A percentile compares a stretch with the other conserved stretches of the same genome.
Conservation (phyloP, 1,139 yeast genomes). For the Ogataea hybrid region DNA sequence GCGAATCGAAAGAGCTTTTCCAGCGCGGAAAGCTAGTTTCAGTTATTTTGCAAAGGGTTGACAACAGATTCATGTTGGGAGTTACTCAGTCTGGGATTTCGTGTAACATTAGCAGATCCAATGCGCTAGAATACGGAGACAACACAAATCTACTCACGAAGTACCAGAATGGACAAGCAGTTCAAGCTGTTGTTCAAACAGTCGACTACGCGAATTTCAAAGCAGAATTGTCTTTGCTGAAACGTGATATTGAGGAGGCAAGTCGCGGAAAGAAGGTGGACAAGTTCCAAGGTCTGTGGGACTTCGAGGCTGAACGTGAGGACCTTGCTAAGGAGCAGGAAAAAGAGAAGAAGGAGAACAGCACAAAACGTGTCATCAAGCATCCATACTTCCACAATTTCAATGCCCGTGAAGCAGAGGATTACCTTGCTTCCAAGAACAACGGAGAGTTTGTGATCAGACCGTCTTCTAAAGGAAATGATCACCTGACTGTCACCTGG, state of each 20-base stretch:
- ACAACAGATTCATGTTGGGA: conserved; percentile 52
- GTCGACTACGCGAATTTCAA: conserved; percentile 71
- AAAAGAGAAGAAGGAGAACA: conserved; percentile 49
- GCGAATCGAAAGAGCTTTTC: conserved; percentile 73
- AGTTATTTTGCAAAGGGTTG: conserved; percentile 61
- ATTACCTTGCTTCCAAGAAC: conserved; percentile 80
- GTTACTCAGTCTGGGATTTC: conserved; percentile 74
- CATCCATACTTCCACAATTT: conserved; percentile 90
- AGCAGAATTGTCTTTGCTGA: conserved; percentile 70
- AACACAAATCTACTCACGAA: conserved; percentile 39
- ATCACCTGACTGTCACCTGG: conserved; percentile 94
- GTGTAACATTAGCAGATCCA: conserved; percentile 66
- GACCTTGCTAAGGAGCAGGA: conserved; percentile 62
- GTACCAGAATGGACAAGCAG: conserved; percentile 71
- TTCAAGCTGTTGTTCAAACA: conserved; percentile 73
- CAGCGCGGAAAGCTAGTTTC: conserved; percentile 73
- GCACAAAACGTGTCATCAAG: conserved; percentile 74
- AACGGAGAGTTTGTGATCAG: conserved; percentile 94
- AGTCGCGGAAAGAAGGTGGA: conserved; percentile 43
- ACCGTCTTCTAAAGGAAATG: conserved; percentile 88
- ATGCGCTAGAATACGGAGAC: conserved; percentile 48
- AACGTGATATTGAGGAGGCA: conserved; percentile 64
- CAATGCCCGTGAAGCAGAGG: conserved; percentile 88
- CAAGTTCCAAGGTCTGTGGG: conserved; percentile 75
- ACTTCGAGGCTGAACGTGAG: conserved; percentile 67